Conservation (phyloP, 202 grass and related monocot genomes). For the Saccharum hybrid region DNA sequence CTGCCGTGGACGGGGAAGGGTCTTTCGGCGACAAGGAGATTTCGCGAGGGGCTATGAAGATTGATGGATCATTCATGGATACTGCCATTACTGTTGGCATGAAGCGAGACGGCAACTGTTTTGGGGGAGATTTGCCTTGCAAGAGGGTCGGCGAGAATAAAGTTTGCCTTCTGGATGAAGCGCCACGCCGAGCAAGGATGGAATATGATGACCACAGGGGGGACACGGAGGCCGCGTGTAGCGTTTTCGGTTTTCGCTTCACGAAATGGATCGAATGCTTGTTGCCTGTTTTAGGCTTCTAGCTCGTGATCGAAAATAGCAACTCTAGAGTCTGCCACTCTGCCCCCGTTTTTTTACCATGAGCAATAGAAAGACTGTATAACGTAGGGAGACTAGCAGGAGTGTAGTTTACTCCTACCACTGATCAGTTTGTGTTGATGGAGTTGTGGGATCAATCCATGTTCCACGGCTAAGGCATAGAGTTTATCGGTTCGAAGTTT, state of each 20-base stretch:
- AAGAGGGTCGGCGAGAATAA: conserved; percentile 19
- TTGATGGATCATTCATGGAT: conserved; percentile 10
- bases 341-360: not conserved
- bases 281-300: not conserved
- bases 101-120: not conserved
- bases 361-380: not conserved
- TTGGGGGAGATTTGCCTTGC: conserved; percentile 1
- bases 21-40: conserved; percentile 9
- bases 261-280: conserved; percentile 33
- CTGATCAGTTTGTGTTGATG: not conserved
- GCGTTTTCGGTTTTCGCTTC: no score
- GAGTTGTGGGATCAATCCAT: no score
- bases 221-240: no score
- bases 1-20: not conserved
- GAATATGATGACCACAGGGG: conserved; percentile 28
- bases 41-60: conserved; percentile 18
- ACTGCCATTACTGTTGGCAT: conserved; percentile 3
- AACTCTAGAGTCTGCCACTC: not conserved
- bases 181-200: conserved; percentile 43
- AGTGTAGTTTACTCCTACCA: not conserved
- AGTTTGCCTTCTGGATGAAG: conserved; percentile 25
- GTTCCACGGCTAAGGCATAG: no score
- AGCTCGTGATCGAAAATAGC: not conserved
- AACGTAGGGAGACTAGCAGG: no score
- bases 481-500: no score